Percentiles rank a stretch among this genome's conserved stretches.
Conservation (phyloP, 768 basidiomycete genomes). For the Pulveroboletus frians region DNA sequence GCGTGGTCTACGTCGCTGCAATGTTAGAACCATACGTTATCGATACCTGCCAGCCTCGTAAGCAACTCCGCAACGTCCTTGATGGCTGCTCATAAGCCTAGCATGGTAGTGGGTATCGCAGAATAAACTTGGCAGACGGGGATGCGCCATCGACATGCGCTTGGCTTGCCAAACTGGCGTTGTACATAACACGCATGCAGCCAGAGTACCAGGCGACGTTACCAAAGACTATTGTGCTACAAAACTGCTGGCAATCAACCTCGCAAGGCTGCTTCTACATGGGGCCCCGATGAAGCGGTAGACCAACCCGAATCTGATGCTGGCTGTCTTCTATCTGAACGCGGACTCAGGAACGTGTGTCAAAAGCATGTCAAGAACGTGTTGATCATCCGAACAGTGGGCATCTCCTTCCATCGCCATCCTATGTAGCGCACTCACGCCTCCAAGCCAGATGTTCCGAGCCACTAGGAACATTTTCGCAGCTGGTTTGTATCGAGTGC, state of each 20-base stretch:
- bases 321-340: constrained; percentile 15
- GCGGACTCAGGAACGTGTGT: constrained; percentile 20
- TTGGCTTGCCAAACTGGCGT: constrained; percentile 26
- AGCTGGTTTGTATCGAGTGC: constrained; percentile 23
- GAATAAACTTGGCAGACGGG: background rate
- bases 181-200: constrained; percentile 20
- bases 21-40: background rate
- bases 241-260: constrained; percentile 1
- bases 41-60: constrained; percentile 20
- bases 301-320: constrained; percentile 19
- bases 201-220: constrained; percentile 22
- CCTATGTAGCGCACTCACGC: constrained; percentile 28
- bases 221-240: constrained; percentile 14
- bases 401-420: constrained; percentile 9
- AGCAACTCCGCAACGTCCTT: background rate
- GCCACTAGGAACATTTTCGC: constrained; percentile 26
- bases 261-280: constrained; percentile 16
- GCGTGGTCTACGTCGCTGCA: no score
- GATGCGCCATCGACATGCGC: constrained; percentile 11
- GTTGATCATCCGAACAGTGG: constrained; percentile 7
- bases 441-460: constrained; percentile 23
- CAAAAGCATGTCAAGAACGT: constrained; percentile 2
- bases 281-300: constrained; percentile 25
- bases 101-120: background rate
- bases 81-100: background rate